Evolutionary conservation across 192 early-diverging fungal species (phyloP).

Genomic region (Entomortierella chlamydospora): DNA sequence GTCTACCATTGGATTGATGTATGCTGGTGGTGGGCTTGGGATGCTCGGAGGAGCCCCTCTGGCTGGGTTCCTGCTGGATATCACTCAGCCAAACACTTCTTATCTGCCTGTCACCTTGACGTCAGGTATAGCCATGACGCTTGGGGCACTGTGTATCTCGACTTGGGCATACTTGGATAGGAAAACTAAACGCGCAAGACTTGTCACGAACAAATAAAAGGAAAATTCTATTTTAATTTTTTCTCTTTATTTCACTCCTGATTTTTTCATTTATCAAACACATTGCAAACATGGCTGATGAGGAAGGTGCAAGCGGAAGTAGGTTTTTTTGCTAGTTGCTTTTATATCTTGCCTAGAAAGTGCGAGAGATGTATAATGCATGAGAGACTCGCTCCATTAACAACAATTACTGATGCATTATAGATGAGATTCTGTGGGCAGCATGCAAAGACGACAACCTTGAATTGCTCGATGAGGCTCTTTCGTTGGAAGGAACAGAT

Average conservation of each 20-base stretch:
- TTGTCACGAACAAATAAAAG: slow-evolving; percentile 1
- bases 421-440: slow-evolving; percentile 76
- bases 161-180: slow-evolving; percentile 27
- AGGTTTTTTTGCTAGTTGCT: too few relatives aligned
- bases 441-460: slow-evolving; percentile 79
- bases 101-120: slow-evolving; percentile 43
- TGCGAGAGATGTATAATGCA: too few relatives aligned
- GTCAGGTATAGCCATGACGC: slow-evolving; percentile 14
- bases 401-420: background rate
- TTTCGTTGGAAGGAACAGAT: slow-evolving; percentile 57
- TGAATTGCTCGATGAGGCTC: slow-evolving; percentile 69
- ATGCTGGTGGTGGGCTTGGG: slow-evolving; percentile 53
- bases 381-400: too few relatives aligned
- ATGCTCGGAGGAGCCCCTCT: slow-evolving; percentile 58
- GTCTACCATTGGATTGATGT: slow-evolving; percentile 57
- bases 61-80: slow-evolving; percentile 46
- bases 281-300: slow-evolving; percentile 19
- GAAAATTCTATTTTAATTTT: background rate
- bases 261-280: background rate
- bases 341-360: too few relatives aligned
- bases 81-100: slow-evolving; percentile 32
- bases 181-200: background rate
- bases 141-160: slow-evolving; percentile 26
- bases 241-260: background rate
- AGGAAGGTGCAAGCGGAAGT: slow-evolving; percentile 50